phyloP scores from a whole-genome alignment of 805 yeast species.

The Blastobotrys robertii region DNA sequence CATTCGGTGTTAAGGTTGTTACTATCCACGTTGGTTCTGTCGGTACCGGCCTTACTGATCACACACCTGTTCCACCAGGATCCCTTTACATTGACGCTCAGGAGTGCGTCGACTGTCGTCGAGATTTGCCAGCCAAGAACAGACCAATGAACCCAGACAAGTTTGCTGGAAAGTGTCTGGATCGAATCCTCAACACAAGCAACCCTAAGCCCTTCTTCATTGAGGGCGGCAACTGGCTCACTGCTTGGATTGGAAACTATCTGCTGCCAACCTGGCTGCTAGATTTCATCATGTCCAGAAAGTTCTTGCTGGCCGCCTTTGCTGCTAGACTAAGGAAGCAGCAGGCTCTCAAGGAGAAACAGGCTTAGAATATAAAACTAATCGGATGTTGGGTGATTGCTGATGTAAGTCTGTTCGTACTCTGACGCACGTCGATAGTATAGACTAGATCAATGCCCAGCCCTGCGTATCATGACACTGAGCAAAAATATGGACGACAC shows the following conservation, averaged over 20 bases:
- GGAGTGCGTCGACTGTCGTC: constrained; percentile 46
- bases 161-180: constrained; percentile 43
- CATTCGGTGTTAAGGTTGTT: constrained; percentile 61
- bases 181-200: neutral
- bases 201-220: constrained; percentile 4
- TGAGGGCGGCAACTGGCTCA: constrained; percentile 5
- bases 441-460: too few relatives aligned
- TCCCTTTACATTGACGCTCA: constrained; percentile 40
- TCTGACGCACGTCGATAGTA: too few relatives aligned
- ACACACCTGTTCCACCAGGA: constrained; percentile 43
- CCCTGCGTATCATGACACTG: too few relatives aligned
- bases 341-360: neutral
- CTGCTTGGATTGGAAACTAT: neutral
- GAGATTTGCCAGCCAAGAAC: constrained; percentile 48
- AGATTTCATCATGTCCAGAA: constrained; percentile 1
- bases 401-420: too few relatives aligned
- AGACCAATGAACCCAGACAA: constrained; percentile 48
- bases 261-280: constrained; percentile 2
- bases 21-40: constrained; percentile 72
- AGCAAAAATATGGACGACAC: neutral
- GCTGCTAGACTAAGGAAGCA: neutral
- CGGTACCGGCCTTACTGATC: constrained; percentile 58
- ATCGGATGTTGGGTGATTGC: too few relatives aligned
- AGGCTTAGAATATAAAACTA: neutral
- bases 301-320: constrained; percentile 2